A percentile compares a stretch with the other conserved stretches of the same genome.
These are phyloP conservation scores for Exophiala mesophila DNA, from an alignment of 2,329 filamentous ascomycete species.

Conservation along the genomic window DNA sequence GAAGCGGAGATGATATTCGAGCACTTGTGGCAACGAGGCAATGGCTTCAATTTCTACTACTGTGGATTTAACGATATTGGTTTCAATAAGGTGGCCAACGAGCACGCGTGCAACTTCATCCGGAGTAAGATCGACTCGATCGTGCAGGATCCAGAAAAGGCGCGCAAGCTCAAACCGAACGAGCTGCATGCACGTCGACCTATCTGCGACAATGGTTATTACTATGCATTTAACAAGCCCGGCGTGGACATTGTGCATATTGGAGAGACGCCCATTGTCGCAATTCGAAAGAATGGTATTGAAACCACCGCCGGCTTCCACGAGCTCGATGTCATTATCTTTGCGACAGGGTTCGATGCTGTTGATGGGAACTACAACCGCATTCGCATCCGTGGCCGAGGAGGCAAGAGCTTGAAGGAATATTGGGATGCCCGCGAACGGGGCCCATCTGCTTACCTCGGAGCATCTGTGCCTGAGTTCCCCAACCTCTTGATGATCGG, in stretches of 20 bases:
- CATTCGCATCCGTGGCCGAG: constrained; percentile 35
- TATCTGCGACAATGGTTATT: constrained; percentile 47
- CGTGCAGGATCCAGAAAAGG: constrained; percentile 46
- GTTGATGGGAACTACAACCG: constrained; percentile 37
- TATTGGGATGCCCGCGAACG: constrained; percentile 33
- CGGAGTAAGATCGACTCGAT: constrained; percentile 47
- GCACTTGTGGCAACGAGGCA: constrained; percentile 43
- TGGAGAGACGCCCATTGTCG: constrained; percentile 38
- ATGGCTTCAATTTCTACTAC: constrained; percentile 51
- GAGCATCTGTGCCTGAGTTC: constrained; percentile 36
- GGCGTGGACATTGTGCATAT: constrained; percentile 45
- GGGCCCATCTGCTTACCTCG: constrained; percentile 37
- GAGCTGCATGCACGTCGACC: constrained; percentile 51
- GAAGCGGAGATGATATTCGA: constrained; percentile 44
- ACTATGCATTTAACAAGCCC: constrained; percentile 43
- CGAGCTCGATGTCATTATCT: constrained; percentile 37
- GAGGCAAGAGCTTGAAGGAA: constrained; percentile 33
- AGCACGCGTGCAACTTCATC: constrained; percentile 52
- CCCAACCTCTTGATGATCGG: constrained; percentile 51
- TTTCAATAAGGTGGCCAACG: constrained; percentile 44
- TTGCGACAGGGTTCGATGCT: constrained; percentile 42
- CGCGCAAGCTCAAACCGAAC: constrained; percentile 49
- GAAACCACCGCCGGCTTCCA: constrained; percentile 34
- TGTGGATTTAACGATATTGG: constrained; percentile 48
- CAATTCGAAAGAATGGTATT: constrained; percentile 38